These are phyloP conservation scores for Marasmius sp. DNA, from an alignment of 1,284 basidiomycete species.

Conservation along the genomic window DNA sequence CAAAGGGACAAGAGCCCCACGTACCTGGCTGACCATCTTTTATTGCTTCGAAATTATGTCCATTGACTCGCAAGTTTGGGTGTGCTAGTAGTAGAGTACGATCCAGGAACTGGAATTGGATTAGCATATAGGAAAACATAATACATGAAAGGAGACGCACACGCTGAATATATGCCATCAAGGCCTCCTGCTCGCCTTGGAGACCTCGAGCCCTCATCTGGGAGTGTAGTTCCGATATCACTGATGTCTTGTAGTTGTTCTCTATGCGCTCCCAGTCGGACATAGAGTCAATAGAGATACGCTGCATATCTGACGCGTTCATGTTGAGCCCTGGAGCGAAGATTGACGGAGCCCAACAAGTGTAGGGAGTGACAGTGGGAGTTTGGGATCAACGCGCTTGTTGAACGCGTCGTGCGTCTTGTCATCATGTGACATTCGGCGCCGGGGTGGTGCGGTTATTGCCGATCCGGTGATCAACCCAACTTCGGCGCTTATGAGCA, in stretches of 20 bases:
- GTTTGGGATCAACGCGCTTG: not conserved
- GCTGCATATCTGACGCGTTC: conserved; percentile 46
- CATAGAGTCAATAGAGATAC: conserved; percentile 61
- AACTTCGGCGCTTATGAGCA: too few relatives aligned
- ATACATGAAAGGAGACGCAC: conserved; percentile 28
- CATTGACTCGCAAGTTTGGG: conserved; percentile 77
- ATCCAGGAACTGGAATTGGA: conserved; percentile 52
- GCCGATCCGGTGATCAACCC: too few relatives aligned
- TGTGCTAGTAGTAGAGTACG: conserved; percentile 61
- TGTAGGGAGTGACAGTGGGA: not conserved
- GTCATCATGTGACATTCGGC: too few relatives aligned
- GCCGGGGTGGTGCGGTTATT: too few relatives aligned
- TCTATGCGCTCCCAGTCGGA: conserved; percentile 64
- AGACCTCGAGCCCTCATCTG: conserved; percentile 25
- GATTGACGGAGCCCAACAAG: not conserved
- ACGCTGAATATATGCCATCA: conserved; percentile 49
- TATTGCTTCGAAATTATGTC: conserved; percentile 70
- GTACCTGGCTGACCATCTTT: conserved; percentile 55
- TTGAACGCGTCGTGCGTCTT: too few relatives aligned
- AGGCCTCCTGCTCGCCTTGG: conserved; percentile 39
- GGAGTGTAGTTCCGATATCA: conserved; percentile 43
- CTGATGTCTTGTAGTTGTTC: conserved; percentile 45
- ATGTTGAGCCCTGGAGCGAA: not conserved
- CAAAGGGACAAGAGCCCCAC: conserved; percentile 6
- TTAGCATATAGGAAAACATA: conserved; percentile 6